Percentiles rank a stretch among this genome's conserved stretches.
These are phyloP conservation scores for Tilletia caries DNA, from an alignment of 1,284 basidiomycete genomes.

Conservation along the genomic window DNA sequence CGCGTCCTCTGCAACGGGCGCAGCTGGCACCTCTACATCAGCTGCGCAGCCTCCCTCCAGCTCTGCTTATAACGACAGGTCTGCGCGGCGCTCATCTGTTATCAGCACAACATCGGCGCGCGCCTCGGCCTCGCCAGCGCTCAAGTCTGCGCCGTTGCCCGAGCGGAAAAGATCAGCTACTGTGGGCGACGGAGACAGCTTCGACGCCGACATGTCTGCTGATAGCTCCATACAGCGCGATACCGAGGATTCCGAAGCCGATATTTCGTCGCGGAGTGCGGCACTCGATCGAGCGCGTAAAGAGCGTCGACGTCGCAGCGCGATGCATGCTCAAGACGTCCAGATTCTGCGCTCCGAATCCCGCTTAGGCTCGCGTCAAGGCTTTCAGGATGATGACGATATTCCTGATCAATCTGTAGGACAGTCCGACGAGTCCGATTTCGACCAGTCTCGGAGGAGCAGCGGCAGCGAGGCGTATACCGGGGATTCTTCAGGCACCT, in stretches of 20 bases:
- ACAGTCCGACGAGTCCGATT: neutral
- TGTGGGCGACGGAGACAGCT: neutral
- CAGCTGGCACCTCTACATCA: neutral
- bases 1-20: neutral
- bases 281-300: neutral
- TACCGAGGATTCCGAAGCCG: neutral
- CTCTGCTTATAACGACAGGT: neutral
- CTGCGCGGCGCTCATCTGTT: neutral
- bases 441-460: neutral
- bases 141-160: slow-evolving; percentile 1
- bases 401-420: neutral
- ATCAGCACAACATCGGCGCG: neutral
- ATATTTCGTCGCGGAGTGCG: neutral
- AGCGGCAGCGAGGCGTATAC: no score
- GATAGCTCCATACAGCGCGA: neutral
- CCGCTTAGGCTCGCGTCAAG: neutral
- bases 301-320: neutral
- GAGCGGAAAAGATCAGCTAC: neutral
- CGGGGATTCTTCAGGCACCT: no score
- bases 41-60: no score
- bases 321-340: slow-evolving; percentile 11
- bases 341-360: slow-evolving; percentile 5
- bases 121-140: neutral
- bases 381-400: slow-evolving; percentile 4
- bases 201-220: neutral